Evolutionary conservation across 257 asterid genomes (phyloP), one percentile per base, ranked within the genome.

Genomic region (Solanum clarkiae): DNA sequence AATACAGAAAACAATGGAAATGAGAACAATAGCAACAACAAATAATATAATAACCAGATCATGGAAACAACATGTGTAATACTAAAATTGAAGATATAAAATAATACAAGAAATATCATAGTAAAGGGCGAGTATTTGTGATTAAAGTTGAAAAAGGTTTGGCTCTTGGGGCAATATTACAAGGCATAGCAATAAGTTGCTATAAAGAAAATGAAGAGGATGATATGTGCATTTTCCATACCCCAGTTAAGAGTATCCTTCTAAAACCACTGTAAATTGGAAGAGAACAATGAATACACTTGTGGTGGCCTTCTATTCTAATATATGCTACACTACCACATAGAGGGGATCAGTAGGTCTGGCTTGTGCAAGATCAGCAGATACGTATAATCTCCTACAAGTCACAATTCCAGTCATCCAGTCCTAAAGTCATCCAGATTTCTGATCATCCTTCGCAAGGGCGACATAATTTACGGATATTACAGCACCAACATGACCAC

Each of bases 391-490:
- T 49, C 54, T 70, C 53, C 45, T 84, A 70, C 20, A 18, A 9
- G 20, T 49, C 47, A 44, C 15, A 44, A 29, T 83, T 45, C 10
- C 47, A 69, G 42, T 60, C 65, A 32, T 32, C 36, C 36, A 32
- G 36, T 32, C 36, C 36, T 68, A 84, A 12, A 36, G 44, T 47
- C 69, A 68, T 26, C 86, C 36, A 32, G 36, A 69, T 14, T 68
- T 84, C 56, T 51, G 88, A 74, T 92, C 95, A n/a, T 93, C 95
- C 84, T 93, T 94, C 0, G 93, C 42, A 70, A 94, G 93, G 83
- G 97, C 95, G 5, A 94, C 97, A 20, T 94, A 93, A 92, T 94
- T 94, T 80, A 91, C 71, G 75, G 95, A 94, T 71, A 90, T 90
- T 20, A 84, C 89, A 72, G 22, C 81, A 44, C 91, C 93, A 74